Conservation (phyloP, 495 filamentous ascomycete species). For the Xylaria flabelliformis region DNA sequence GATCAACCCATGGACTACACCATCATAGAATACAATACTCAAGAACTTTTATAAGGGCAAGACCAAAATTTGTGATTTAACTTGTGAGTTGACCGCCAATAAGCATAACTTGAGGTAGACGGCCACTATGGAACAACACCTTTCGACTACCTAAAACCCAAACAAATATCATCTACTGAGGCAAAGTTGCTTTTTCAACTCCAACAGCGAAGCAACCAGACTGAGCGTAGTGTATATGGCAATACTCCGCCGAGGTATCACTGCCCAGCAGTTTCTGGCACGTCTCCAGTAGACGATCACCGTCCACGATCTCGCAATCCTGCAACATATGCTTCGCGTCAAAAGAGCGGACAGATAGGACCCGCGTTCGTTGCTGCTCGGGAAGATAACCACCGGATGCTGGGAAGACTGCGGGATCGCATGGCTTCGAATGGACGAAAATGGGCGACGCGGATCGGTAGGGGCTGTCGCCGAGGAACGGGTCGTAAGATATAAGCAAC, state of each 20-base stretch:
- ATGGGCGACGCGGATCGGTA: slow-evolving; percentile 22
- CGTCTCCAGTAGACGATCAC: slow-evolving; percentile 14
- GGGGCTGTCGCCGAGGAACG: slow-evolving; percentile 28
- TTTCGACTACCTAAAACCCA: background rate
- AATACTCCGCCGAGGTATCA: slow-evolving; percentile 18
- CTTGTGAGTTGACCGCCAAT: background rate
- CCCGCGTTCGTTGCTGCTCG: background rate
- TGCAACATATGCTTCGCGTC: slow-evolving; percentile 22
- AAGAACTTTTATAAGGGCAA: background rate
- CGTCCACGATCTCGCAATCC: slow-evolving; percentile 4
- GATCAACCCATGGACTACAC: background rate
- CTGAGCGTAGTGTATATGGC: slow-evolving; percentile 18
- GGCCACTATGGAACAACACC: background rate
- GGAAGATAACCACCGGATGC: slow-evolving; percentile 7
- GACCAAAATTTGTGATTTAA: background rate
- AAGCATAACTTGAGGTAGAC: background rate
- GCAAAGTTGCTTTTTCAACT: slow-evolving; percentile 11
- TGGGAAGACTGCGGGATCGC: slow-evolving; percentile 1
- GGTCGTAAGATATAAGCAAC: slow-evolving; percentile 26
- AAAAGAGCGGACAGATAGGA: slow-evolving; percentile 16
- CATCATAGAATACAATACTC: background rate
- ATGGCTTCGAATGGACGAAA: slow-evolving; percentile 19
- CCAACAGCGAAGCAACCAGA: slow-evolving; percentile 26
- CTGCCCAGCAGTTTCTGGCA: slow-evolving; percentile 17
- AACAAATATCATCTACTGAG: background rate